A percentile compares a stretch with the other conserved stretches of the same genome.
Evolutionary conservation across 129 eudicot genomes (phyloP).

Genomic region (Smallanthus sonchifolius): DNA sequence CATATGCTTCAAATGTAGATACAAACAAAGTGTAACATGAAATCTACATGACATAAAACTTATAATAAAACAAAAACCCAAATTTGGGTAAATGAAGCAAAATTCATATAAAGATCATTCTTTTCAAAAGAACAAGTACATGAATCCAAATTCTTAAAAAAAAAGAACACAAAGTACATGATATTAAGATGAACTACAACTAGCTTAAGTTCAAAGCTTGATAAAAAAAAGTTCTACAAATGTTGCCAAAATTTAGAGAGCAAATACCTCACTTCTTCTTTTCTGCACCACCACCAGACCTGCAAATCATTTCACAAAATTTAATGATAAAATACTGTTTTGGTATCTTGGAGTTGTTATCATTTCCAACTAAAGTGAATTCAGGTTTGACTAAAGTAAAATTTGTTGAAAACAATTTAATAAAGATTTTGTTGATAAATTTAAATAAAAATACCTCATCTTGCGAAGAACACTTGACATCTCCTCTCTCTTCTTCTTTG

Average conservation of each 20-base stretch:
- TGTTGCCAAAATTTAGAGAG: constrained; percentile 12
- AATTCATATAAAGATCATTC: neutral
- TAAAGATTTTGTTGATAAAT: neutral
- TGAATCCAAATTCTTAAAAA: constrained; percentile 3
- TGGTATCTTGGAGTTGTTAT: neutral
- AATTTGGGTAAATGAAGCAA: neutral
- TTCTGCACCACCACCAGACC: constrained; percentile 66
- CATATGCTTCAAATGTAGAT: too few species aligned
- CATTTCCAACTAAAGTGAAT: neutral
- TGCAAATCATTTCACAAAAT: constrained; percentile 26
- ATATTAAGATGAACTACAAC: constrained; percentile 7
- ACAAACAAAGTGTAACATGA: too few species aligned
- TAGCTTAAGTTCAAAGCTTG: neutral
- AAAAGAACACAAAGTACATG: constrained; percentile 11
- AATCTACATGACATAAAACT: neutral
- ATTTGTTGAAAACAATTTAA: neutral
- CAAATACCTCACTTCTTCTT: constrained; percentile 58
- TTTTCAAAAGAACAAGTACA: constrained; percentile 9
- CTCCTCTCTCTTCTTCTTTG: constrained; percentile 87
- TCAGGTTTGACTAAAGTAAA: neutral
- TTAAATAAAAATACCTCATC: constrained; percentile 46
- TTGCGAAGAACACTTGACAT: constrained; percentile 71
- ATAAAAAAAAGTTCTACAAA: neutral
- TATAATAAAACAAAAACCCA: neutral
- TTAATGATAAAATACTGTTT: neutral